Conservation (phyloP, 805 yeast species). For the Komagataella pseudopastoris region DNA sequence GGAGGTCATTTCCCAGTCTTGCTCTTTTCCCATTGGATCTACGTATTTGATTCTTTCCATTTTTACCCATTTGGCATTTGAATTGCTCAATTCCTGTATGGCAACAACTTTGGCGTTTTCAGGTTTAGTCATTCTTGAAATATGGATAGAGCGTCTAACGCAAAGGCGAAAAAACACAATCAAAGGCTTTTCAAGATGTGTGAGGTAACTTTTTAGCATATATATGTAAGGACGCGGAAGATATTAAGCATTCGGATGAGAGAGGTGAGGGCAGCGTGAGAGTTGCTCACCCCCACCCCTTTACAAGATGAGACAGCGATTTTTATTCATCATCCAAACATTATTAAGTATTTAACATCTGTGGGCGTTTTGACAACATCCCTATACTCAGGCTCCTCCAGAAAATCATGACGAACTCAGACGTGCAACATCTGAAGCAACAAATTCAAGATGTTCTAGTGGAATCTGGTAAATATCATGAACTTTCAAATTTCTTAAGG, state of each 20-base stretch:
- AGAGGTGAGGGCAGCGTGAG: neutral
- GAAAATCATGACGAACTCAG: constrained; percentile 6
- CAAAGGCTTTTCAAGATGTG: neutral
- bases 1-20: constrained; percentile 89
- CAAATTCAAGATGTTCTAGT: constrained; percentile 61
- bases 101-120: constrained; percentile 14
- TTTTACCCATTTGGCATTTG: constrained; percentile 51
- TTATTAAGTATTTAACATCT: neutral
- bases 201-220: neutral
- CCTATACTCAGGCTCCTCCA: neutral
- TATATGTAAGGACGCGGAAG: neutral
- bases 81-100: constrained; percentile 14
- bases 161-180: neutral
- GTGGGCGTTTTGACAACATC: neutral
- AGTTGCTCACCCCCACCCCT: no score
- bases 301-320: no score
- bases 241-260: neutral
- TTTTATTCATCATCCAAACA: neutral
- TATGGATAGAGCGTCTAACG: neutral
- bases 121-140: constrained; percentile 3
- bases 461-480: constrained; percentile 69
- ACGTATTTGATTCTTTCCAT: constrained; percentile 50
- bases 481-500: constrained; percentile 50
- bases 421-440: constrained; percentile 25
- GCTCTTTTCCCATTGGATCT: constrained; percentile 57